Percentiles rank a stretch among this genome's conserved stretches.
phyloP scores from a whole-genome alignment of 345 rosid genomes.

The Trapa incisa region DNA sequence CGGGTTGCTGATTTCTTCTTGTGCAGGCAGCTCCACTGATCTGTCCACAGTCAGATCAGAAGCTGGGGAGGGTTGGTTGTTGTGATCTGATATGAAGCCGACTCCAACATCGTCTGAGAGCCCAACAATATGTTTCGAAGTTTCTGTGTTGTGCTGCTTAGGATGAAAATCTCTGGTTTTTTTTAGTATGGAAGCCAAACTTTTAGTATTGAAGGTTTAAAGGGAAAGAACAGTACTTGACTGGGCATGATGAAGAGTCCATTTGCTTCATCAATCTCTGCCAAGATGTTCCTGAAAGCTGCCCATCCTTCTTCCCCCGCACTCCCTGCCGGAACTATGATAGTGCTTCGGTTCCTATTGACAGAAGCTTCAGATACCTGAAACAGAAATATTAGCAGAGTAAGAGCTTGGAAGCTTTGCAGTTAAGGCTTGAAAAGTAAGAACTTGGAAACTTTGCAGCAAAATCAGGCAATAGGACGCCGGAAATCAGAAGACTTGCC shows the following conservation, averaged over 20 bases:
- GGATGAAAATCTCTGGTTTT: neutral
- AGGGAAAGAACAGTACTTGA: conserved; percentile 33
- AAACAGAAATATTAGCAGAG: neutral
- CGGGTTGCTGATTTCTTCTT: conserved; percentile 41
- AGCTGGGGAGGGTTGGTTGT: conserved; percentile 54
- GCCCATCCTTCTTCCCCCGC: conserved; percentile 93
- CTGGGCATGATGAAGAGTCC: conserved; percentile 52
- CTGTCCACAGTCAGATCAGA: conserved; percentile 64
- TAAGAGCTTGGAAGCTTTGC: neutral
- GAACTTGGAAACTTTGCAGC: neutral
- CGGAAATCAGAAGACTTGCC: conserved; percentile 23
- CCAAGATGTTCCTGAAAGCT: conserved; percentile 84
- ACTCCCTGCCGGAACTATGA: conserved; percentile 89
- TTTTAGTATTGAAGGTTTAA: neutral
- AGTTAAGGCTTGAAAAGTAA: neutral
- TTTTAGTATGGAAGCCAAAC: conserved; percentile 3
- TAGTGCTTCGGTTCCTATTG: conserved; percentile 89
- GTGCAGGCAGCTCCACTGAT: conserved; percentile 52
- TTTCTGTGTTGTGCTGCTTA: conserved; percentile 60
- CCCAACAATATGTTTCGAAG: conserved; percentile 64
- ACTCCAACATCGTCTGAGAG: conserved; percentile 99
- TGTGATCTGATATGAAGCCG: conserved; percentile 93
- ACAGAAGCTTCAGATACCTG: conserved; percentile 97
- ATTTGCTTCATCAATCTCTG: conserved; percentile 79
- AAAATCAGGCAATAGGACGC: neutral